Base-by-base conservation (phyloP, 2,329 filamentous ascomycete species). In the Colletotrichum sp. region DNA sequence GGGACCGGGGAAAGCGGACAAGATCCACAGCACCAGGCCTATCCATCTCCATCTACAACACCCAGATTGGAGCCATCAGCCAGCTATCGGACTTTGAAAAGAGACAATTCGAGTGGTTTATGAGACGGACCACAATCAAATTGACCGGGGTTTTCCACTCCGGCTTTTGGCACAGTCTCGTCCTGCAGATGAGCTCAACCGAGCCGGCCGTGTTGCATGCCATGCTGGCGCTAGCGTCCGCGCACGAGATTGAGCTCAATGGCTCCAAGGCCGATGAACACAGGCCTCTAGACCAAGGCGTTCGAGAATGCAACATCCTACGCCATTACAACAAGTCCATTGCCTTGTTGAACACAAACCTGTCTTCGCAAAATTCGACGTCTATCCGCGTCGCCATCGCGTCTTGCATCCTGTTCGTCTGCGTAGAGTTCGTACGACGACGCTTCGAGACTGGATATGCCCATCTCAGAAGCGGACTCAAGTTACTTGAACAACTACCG, bases 391-490 rank as follows among this genome's bases (percentile, higher is more conserved):
- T 86, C n/a, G 82, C 84, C 1, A 82, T 87, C 25, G 81, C 85
- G 44, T 78, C 83, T 16, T 86, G 86, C 65, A 72, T 85, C 6
- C 22, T 87, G 0, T 86, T 87, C 68, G 80, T 80, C 48, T 82
- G 75, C 44, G 77, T 84, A 25, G 85, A 84, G 74, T 80, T 82
- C 22, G 65, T 86, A 2, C 81, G 82, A 28, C 86, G 86, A 3
- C 82, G 83, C 22, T 86, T 84, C 48, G 76, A 78, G 8, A 79
- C 83, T 0, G 86, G 83, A 15, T 82, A 85, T 34, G 78, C 79
- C 6, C 88, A 89, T 77, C 81, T 89, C 8, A 82, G 83, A n/a
- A 87, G 82, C 55, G 88, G 88, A 1, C 71, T 88, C 6, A 84
- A 80, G 59, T 78, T 88, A 15, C 77, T 88, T 2, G 75, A 74